Evolutionary conservation across 805 yeast species (phyloP).

Genomic region (Allodekkera sacchari): DNA sequence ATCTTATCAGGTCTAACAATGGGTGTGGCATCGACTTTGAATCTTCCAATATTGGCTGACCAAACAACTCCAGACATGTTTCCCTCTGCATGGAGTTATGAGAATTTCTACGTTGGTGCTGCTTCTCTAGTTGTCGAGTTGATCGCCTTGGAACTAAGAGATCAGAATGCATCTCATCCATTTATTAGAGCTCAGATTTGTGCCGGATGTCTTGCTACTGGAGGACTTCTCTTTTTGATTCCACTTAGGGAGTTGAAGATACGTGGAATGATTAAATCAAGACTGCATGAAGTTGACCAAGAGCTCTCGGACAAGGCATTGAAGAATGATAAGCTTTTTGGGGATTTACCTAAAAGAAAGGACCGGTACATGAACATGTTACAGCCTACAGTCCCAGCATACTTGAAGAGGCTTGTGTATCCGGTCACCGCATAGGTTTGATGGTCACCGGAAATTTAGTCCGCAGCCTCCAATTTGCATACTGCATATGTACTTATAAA

Average conservation of each 20-base stretch:
- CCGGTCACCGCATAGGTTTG: constrained; percentile 14
- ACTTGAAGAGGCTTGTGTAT: constrained; percentile 14
- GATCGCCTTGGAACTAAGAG: constrained; percentile 20
- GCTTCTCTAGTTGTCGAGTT: constrained; percentile 24
- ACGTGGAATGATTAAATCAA: constrained; percentile 22
- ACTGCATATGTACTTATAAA: too few relatives aligned
- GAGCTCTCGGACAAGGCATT: too few relatives aligned
- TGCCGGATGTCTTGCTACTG: constrained; percentile 44
- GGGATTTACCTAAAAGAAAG: constrained; percentile 9
- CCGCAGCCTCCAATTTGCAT: too few relatives aligned
- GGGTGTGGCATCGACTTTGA: constrained; percentile 32
- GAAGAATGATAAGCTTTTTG: too few relatives aligned
- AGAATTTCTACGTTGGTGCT: constrained; percentile 20
- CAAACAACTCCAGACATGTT: constrained; percentile 17
- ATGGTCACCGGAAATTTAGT: too few relatives aligned
- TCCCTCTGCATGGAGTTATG: constrained; percentile 24
- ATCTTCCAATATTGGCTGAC: constrained; percentile 24
- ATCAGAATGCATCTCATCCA: constrained; percentile 25
- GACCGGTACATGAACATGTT: constrained; percentile 11
- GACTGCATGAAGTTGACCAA: constrained; percentile 12
- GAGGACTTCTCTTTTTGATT: constrained; percentile 32
- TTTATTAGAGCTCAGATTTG: constrained; percentile 54
- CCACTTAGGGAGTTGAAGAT: constrained; percentile 47
- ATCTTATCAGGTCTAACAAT: constrained; percentile 35
- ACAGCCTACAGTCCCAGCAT: constrained; percentile 10